Conservation (phyloP, 2,329 filamentous ascomycete genomes). For the Ophiostoma piceae region DNA sequence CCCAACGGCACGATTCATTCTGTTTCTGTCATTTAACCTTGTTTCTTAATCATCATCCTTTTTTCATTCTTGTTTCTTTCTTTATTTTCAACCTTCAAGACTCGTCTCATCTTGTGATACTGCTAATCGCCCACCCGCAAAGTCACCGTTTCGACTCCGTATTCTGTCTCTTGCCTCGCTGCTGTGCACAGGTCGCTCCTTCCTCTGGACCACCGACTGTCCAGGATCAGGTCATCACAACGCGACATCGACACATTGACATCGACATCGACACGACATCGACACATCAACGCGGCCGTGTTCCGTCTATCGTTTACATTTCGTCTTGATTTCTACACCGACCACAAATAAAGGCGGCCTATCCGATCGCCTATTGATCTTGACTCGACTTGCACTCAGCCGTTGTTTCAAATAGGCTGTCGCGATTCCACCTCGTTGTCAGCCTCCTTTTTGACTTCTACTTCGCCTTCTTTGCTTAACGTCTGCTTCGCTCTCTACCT, state of each 20-base stretch:
- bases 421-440: neutral
- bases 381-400: neutral
- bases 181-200: neutral
- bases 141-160: slow-evolving; percentile 8
- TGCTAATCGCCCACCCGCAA: neutral
- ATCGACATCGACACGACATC: neutral
- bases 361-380: neutral
- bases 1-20: neutral
- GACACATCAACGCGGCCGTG: slow-evolving; percentile 3
- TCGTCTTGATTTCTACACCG: neutral
- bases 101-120: slow-evolving; percentile 2
- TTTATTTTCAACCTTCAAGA: neutral
- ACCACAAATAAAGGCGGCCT: neutral
- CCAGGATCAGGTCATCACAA: slow-evolving; percentile 10
- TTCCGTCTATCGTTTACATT: neutral
- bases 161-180: neutral
- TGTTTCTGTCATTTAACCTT: too few relatives aligned
- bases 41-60: neutral
- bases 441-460: neutral
- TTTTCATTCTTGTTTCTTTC: neutral
- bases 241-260: neutral
- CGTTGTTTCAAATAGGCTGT: neutral
- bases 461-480: too few relatives aligned
- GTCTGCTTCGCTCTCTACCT: neutral
- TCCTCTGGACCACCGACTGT: neutral